Conservation (phyloP, 306 rosid genomes). For the Acacia crassicarpa region DNA sequence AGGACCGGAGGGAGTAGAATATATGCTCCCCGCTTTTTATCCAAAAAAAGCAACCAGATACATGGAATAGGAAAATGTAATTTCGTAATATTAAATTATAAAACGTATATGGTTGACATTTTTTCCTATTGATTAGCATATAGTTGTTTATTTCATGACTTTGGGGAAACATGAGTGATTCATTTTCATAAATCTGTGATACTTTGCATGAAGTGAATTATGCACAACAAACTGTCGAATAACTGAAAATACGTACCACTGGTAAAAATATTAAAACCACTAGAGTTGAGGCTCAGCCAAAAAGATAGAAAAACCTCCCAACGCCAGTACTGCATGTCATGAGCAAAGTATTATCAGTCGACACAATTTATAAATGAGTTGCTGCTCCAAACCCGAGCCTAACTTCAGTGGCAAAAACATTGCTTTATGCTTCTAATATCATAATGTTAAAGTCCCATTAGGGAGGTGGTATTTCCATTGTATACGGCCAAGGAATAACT, state of each 20-base stretch:
- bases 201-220: background rate
- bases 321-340: background rate
- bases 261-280: background rate
- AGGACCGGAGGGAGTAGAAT: too few relatives aligned
- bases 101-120: background rate
- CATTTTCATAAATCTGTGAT: background rate
- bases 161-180: background rate
- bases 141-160: background rate
- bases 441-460: background rate
- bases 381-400: too few relatives aligned
- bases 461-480: background rate
- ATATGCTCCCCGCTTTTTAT: background rate
- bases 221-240: background rate
- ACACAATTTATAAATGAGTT: background rate
- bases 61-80: background rate
- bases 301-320: too few relatives aligned
- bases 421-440: background rate
- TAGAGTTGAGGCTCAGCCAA: background rate
- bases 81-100: background rate
- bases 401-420: background rate
- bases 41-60: background rate
- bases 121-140: background rate
- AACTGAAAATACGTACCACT: background rate
- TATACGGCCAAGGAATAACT: slow-evolving; percentile 26
- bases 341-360: background rate